Percentiles rank a stretch among this genome's conserved stretches.
Conservation (phyloP, 352 stramenopile genomes). For the Globisporangium lucens region DNA sequence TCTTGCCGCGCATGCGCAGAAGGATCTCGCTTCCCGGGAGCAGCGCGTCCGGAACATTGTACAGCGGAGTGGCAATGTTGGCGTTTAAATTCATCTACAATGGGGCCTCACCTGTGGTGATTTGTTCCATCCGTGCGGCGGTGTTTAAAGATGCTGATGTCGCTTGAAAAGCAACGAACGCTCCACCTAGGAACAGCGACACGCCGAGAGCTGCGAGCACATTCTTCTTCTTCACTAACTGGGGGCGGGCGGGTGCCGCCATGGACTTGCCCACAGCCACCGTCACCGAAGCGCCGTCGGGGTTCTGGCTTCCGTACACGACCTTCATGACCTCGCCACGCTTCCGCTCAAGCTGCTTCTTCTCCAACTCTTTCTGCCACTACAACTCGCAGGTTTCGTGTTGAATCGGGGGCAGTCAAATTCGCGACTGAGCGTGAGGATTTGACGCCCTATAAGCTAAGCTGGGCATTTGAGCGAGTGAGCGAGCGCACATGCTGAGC, state of each 20-base stretch:
- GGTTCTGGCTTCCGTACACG: conserved; percentile 2
- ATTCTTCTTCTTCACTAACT: background rate
- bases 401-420: background rate
- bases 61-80: background rate
- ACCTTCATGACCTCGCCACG: background rate
- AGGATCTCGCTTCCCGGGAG: conserved; percentile 10
- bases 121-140: too few relatives aligned
- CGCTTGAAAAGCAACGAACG: background rate
- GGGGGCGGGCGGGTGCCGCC: background rate
- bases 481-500: background rate
- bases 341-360: too few relatives aligned
- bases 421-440: background rate
- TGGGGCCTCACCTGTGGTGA: background rate
- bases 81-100: background rate
- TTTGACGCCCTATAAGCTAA: background rate
- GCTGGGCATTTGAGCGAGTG: background rate
- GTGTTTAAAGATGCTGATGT: background rate
- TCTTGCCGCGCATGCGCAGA: conserved; percentile 13
- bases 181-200: background rate
- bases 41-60: background rate
- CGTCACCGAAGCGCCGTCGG: background rate
- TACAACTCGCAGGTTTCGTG: background rate
- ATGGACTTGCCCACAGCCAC: background rate
- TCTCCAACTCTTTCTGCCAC: background rate
- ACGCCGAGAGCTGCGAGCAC: background rate